Evolutionary conservation across 2,329 filamentous ascomycete species (phyloP).

Genomic region (Coleophoma eucalyptorum): DNA sequence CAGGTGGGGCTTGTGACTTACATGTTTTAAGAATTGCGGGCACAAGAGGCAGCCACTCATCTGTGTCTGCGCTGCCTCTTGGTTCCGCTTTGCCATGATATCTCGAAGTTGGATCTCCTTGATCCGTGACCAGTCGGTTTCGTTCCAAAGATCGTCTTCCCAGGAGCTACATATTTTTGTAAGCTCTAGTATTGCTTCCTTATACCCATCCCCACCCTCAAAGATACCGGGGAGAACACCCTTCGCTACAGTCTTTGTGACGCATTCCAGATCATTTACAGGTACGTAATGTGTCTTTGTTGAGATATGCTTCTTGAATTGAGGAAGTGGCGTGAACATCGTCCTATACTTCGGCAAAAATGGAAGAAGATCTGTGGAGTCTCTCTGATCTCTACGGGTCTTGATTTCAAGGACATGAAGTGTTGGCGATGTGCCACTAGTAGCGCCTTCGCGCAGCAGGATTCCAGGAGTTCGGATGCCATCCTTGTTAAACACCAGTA

Average conservation of each 20-base stretch:
- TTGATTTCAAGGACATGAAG: conserved; percentile 78
- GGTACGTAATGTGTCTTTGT: conserved; percentile 67
- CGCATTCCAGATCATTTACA: conserved; percentile 75
- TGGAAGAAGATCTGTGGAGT: conserved; percentile 81
- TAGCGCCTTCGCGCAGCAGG: conserved; percentile 71
- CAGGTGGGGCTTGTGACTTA: conserved; percentile 39
- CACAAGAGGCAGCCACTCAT: conserved; percentile 66
- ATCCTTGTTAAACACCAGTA: conserved; percentile 83
- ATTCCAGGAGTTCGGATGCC: conserved; percentile 80
- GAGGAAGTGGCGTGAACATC: conserved; percentile 64
- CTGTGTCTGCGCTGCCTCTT: conserved; percentile 60
- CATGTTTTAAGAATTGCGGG: conserved; percentile 80
- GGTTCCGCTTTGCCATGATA: conserved; percentile 66
- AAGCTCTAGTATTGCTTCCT: conserved; percentile 63
- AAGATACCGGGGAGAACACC: conserved; percentile 59
- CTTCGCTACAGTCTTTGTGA: conserved; percentile 66
- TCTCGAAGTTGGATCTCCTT: conserved; percentile 81
- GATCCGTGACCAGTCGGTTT: conserved; percentile 77
- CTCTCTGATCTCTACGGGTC: conserved; percentile 62
- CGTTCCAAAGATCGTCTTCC: conserved; percentile 73
- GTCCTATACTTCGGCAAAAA: conserved; percentile 70
- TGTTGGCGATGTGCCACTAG: conserved; percentile 58
- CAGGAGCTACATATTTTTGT: conserved; percentile 68
- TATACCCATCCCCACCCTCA: conserved; percentile 42
- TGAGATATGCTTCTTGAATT: conserved; percentile 61